Evolutionary conservation across 23 red algal species (phyloP), one percentile per base, ranked within the genome.

Genomic region (Gracilaria domingensis): DNA sequence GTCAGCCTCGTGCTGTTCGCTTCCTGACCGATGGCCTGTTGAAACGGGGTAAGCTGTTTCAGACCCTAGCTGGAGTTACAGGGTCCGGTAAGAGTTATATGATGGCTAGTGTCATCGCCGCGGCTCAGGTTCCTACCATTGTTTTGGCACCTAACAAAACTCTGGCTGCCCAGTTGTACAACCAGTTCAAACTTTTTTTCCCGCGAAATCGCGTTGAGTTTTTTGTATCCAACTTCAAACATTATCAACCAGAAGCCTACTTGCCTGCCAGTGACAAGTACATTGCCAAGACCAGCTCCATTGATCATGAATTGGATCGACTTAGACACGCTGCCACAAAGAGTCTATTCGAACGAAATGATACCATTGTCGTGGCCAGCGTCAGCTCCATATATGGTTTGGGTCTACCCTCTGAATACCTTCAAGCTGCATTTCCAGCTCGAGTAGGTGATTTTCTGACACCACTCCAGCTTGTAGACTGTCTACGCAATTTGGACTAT

Each of bases 111-210:
- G 59, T 95, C 14, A 98, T 98, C 40, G 86, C 90, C 18, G 77
- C 54, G 17, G 69, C 61, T n/a, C 32, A 91, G 34, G 49, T 61
- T 49, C 95, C 95, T 53, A 94, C 95, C 42, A 88, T 98, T 0
- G 69, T 98, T 50, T 65, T 98, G 66, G 91, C 95, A 26, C 95
- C 77, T 45, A 98, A 98, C 86, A 98, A 98, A 69, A 98, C 95
- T 42, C 83, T 98, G 0, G 95, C 95, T 21, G 90, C 95, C 1
- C 95, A 98, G 47, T 61, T 98, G 75, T 94, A 71, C 50, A 89
- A 78, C 44, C 90, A 98, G 66, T 79, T 98, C 56, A 73, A 84
- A 45, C 36, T 34, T 18, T 92, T 86, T 84, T 93, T 98, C 58
- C 95, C 95, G 26, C 18, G 51, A 39, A 98, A 95, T 62, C 80